phyloP scores from a whole-genome alignment of 192 early-diverging fungal genomes.

The Entrophospora sp. region DNA sequence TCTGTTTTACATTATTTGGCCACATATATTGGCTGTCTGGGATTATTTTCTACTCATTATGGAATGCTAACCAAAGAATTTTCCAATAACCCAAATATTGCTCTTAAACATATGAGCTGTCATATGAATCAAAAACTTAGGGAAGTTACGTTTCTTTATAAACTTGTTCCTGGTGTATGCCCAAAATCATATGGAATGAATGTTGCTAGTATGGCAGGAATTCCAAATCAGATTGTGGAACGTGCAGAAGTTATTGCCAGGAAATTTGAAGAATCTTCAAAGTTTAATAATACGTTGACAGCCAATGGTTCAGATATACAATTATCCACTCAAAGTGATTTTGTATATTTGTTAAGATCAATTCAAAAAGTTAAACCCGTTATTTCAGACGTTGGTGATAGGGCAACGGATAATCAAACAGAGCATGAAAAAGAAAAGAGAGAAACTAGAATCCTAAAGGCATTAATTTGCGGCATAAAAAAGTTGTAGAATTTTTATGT shows the following conservation, averaged over 20 bases:
- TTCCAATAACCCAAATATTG: conserved; percentile 62
- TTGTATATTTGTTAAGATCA: conserved; percentile 20
- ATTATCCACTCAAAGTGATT: conserved; percentile 19
- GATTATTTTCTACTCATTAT: conserved; percentile 96
- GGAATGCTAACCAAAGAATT: conserved; percentile 84
- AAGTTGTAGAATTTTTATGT: too few relatives aligned
- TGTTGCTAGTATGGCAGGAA: conserved; percentile 93
- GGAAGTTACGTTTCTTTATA: conserved; percentile 94
- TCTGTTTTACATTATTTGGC: conserved; percentile 80
- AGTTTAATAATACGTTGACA: conserved; percentile 20
- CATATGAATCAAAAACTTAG: conserved; percentile 69
- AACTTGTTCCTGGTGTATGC: conserved; percentile 73
- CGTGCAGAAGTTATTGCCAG: conserved; percentile 63
- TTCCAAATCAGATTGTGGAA: conserved; percentile 63
- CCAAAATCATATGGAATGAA: conserved; percentile 98
- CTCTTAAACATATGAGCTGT: conserved; percentile 84
- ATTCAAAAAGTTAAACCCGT: not conserved
- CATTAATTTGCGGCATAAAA: conserved; percentile 8
- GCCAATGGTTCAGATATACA: conserved; percentile 1
- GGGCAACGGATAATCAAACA: conserved; percentile 22
- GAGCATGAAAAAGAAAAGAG: conserved; percentile 14
- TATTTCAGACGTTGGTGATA: conserved; percentile 13
- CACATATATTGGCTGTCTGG: conserved; percentile 74
- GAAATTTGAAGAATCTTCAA: conserved; percentile 59
- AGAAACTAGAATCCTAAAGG: not conserved